Base-by-base conservation (phyloP, 768 basidiomycete genomes). In the Stropharia rugosoannulata region DNA sequence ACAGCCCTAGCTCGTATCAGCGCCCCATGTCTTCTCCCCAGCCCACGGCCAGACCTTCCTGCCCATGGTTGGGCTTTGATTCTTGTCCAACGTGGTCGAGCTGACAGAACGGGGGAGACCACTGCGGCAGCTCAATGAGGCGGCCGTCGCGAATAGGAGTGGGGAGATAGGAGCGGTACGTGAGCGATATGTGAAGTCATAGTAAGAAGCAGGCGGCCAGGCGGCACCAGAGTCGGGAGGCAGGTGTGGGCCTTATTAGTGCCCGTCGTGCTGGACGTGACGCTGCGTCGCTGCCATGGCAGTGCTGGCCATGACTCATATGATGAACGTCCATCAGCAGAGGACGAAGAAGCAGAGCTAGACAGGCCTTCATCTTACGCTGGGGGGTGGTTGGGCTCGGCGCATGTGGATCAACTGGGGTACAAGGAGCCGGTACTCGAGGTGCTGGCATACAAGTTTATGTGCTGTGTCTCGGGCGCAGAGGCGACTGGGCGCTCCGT, bases 181-280 rank as follows among this genome's bases (percentile, higher is more conserved):
- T 96, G 43, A 95, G 80, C 89, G 93, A 97, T 49, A 97, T 0
- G 86, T 86, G 69, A 96, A 98, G 72, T 98, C 95, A 11, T 80
- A 77, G 65, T 95, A 93, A 67, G 97, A 97, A 36, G 81, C 80
- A 7, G 86, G 81, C 0, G 91, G 90, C 92, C 92, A 93, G 64
- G 82, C 75, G 13, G 74, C 76, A 0, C 74, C 69, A 0, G 83
- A 80, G 56, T 81, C 65, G 62, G 59, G 63, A 37, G 49, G 37
- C 43, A 35, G 50, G 59, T 54, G 43, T 40, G 45, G 46, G 41
- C 16, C 9, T n/a, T n/a, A n/a, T n/a, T n/a, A n/a, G n/a, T n/a
- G n/a, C n/a, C n/a, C n/a, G n/a, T n/a, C n/a, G n/a, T n/a, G n/a
- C n/a, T n/a, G n/a, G n/a, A n/a, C n/a, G n/a, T n/a, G n/a, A n/a